Evolutionary conservation across 2,329 filamentous ascomycete species (phyloP).

Genomic region (Fusarium verticillioides): DNA sequence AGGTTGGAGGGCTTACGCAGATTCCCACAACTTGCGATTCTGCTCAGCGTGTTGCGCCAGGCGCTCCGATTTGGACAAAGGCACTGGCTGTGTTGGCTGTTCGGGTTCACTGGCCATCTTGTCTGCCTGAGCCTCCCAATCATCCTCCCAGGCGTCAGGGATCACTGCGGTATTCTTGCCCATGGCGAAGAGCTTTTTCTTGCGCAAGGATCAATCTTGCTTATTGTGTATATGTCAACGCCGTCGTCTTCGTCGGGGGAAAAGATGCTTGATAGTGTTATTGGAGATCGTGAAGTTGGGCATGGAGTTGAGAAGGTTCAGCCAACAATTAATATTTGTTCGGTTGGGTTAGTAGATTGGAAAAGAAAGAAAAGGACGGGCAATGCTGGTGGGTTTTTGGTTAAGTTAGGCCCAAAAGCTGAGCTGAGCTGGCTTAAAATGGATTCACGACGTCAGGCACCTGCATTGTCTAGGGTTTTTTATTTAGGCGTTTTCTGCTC

Average conservation of each 20-base stretch:
- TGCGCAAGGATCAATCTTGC: background rate
- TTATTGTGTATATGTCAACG: constrained; percentile 15
- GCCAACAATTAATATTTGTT: constrained; percentile 6
- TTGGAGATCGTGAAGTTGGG: constrained; percentile 29
- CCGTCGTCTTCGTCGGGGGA: constrained; percentile 33
- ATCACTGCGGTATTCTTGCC: constrained; percentile 57
- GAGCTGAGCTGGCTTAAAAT: constrained; percentile 25
- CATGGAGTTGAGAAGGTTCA: constrained; percentile 29
- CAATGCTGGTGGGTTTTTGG: constrained; percentile 30
- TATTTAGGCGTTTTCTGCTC: background rate
- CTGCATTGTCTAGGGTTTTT: background rate
- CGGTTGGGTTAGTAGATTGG: background rate
- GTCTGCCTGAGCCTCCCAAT: constrained; percentile 87
- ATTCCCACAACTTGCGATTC: constrained; percentile 88
- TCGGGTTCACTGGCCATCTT: constrained; percentile 53
- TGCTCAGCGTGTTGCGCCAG: constrained; percentile 83
- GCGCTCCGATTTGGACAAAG: constrained; percentile 78
- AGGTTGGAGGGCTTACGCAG: constrained; percentile 70
- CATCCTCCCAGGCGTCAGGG: constrained; percentile 88
- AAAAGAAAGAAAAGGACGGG: constrained; percentile 22
- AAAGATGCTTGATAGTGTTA: constrained; percentile 20
- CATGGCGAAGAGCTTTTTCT: constrained; percentile 51
- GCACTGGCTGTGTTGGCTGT: constrained; percentile 50
- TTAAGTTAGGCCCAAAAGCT: constrained; percentile 17
- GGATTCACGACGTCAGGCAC: constrained; percentile 31